Conservation (phyloP, 371 early-diverging fungal genomes). For the Catenaria anguillulae region DNA sequence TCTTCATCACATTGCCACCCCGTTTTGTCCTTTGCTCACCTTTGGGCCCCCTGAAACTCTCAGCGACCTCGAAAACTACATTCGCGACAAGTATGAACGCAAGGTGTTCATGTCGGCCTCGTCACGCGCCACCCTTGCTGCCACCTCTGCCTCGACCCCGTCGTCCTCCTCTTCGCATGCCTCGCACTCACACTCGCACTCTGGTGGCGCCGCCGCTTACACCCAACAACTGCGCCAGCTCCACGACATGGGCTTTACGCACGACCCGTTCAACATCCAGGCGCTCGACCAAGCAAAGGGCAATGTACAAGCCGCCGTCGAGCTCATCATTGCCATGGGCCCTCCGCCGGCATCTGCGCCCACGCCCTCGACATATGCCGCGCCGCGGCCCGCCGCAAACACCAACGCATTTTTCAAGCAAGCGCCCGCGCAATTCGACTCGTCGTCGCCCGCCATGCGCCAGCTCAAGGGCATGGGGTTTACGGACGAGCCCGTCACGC, state of each 20-base stretch:
- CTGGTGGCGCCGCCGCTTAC: too few species aligned
- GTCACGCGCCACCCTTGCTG: not conserved
- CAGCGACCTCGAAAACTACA: constrained; percentile 73
- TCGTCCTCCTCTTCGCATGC: too few species aligned
- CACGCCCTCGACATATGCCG: constrained; percentile 1
- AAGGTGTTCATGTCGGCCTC: constrained; percentile 19
- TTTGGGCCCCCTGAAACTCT: not conserved
- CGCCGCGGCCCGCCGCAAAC: constrained; percentile 1
- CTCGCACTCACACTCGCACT: too few species aligned
- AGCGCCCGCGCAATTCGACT: not conserved
- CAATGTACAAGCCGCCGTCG: constrained; percentile 51
- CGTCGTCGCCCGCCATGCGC: not conserved
- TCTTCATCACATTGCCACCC: constrained; percentile 44
- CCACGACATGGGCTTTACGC: constrained; percentile 56
- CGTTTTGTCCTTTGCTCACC: not conserved
- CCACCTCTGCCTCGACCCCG: too few species aligned
- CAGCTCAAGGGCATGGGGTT: constrained; percentile 18
- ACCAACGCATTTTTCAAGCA: not conserved
- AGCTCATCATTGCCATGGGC: constrained; percentile 39
- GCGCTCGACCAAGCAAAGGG: constrained; percentile 55
- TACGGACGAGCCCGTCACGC: constrained; percentile 13
- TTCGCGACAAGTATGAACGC: constrained; percentile 87
- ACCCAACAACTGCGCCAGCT: constrained; percentile 17
- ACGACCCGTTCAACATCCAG: constrained; percentile 37
- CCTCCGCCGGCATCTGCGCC: constrained; percentile 16